Evolutionary conservation across 495 filamentous ascomycete genomes (phyloP), one percentile per base, ranked within the genome.

Genomic region (Staphylotrichum tortipilum): DNA sequence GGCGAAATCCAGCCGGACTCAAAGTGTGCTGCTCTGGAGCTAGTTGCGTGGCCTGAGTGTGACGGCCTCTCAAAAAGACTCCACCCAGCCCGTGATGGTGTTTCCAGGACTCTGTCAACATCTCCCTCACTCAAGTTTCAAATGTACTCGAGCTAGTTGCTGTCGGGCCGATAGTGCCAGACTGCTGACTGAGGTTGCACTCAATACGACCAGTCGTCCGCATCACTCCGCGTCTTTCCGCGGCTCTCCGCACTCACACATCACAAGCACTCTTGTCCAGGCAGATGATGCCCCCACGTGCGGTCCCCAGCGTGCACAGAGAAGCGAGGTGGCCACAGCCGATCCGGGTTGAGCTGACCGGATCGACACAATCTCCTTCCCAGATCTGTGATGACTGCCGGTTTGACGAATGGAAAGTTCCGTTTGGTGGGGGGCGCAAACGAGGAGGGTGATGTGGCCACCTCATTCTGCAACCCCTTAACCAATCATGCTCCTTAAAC

Each of bases 271-370:
- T n/a, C n/a, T n/a, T n/a, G n/a, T n/a, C n/a, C 7, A 39, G 1
- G 36, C 42, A 44, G 29, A 44, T 44, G 42, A 44, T 44, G 29
- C 28, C 23, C 28, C 17, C 44, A 46, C 30, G 31, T 46, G 44
- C 3, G 21, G 21, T 11, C 26, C 7, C 17, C 3, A 43, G 9
- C 10, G 8, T 29, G 39, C 8, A 12, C 23, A 10, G 26, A 28
- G 26, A 26, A 17, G 43, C 21, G 43, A 31, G 19, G 43, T 47
- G 15, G 23, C 15, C 18, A 14, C 18, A 22, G 33, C 44, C 9
- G 33, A 37, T 47, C 44, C 15, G 44, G 33, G 43, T 14, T 45
- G 15, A 14, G 43, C 21, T 6, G 21, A 21, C 34, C 17, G 34
- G 34, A 37, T 37, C 33, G 10, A 35, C 19, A 12, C 24, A 4